Evolutionary conservation across 2,329 filamentous ascomycete genomes (phyloP), one percentile per base, ranked within the genome.

Genomic region (Fusarium nanum): DNA sequence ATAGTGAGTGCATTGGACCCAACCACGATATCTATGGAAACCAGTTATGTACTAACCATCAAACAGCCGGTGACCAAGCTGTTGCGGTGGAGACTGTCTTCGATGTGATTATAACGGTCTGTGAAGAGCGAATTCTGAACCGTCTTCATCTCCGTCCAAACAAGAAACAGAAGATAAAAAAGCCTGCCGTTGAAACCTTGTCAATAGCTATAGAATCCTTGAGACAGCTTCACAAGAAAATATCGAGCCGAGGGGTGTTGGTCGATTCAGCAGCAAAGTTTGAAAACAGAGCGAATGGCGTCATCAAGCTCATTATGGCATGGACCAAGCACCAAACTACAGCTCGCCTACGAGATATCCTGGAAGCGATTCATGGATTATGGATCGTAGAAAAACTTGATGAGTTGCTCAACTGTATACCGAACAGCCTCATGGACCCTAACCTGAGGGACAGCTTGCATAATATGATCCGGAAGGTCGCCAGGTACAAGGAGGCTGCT

Each of bases 11-110:
- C 25, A 32, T 14, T 32, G 6, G 32, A 10, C 27, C 14, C 2
- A 1, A 45, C 25, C 5, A 4, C 5, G 8, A 18, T 34, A 34
- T 18, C 0, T 23, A 22, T 7, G 22, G 41, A 0, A 9, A 4
- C 4, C 6, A 44, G 0, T 18, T 16, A 34, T 22, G 41, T 25
- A 1, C 41, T 44, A 44, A 45, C 2, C 10, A 45, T 25, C 25
- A 5, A 18, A 7, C 11, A 45, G 42, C 12, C 5, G 22, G 25
- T 7, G 42, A 11, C 10, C 42, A 18, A 27, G 16, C 16, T 25
- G 1, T 2, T 4, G 12, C 0, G 34, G 4, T n/a, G 34, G 2
- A 37, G 0, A 37, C 10, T 37, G 34, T 37, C 10, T 37, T 37
- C 18, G 2, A 7, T 37, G 10, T 4, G 3, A 37, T 37, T 4